Evolutionary conservation across 768 basidiomycete genomes (phyloP).

Genomic region (Kwoniella heveanensis): DNA sequence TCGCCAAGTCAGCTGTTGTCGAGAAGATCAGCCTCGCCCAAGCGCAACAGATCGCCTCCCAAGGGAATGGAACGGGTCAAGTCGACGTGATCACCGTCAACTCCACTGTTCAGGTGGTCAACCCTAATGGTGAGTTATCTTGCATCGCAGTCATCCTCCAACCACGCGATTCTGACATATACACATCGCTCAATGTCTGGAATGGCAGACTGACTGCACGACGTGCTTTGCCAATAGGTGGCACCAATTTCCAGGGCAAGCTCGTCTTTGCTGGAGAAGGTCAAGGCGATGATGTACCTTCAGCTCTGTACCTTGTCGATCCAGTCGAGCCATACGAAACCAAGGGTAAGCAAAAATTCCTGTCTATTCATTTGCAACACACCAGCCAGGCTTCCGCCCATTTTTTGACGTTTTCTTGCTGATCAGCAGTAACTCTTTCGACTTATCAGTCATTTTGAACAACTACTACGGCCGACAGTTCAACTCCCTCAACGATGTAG

Average conservation of each 20-base stretch:
- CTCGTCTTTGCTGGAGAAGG: constrained; percentile 69
- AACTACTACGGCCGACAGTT: constrained; percentile 80
- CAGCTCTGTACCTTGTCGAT: constrained; percentile 68
- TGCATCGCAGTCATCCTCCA: not conserved
- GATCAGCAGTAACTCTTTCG: not conserved
- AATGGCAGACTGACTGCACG: no score
- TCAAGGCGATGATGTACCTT: constrained; percentile 63
- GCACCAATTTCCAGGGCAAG: constrained; percentile 63
- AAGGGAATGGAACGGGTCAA: constrained; percentile 61
- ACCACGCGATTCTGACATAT: no score
- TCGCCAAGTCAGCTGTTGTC: constrained; percentile 67
- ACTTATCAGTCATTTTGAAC: constrained; percentile 62
- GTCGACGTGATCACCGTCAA: constrained; percentile 24
- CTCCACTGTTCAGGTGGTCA: constrained; percentile 15
- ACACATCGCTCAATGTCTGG: no score
- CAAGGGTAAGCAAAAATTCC: constrained; percentile 60
- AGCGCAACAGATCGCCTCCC: constrained; percentile 58
- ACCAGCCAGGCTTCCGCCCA: no score
- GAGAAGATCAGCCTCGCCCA: constrained; percentile 67
- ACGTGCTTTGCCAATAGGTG: constrained; percentile 26
- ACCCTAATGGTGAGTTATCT: constrained; percentile 59
- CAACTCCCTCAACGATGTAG: constrained; percentile 78
- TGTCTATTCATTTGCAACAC: no score
- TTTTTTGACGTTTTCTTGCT: no score
- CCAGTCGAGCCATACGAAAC: constrained; percentile 67